Percentiles rank a stretch among this genome's conserved stretches.
Evolutionary conservation across 768 basidiomycete species (phyloP).

Genomic region (Suillus fuscotomentosus): DNA sequence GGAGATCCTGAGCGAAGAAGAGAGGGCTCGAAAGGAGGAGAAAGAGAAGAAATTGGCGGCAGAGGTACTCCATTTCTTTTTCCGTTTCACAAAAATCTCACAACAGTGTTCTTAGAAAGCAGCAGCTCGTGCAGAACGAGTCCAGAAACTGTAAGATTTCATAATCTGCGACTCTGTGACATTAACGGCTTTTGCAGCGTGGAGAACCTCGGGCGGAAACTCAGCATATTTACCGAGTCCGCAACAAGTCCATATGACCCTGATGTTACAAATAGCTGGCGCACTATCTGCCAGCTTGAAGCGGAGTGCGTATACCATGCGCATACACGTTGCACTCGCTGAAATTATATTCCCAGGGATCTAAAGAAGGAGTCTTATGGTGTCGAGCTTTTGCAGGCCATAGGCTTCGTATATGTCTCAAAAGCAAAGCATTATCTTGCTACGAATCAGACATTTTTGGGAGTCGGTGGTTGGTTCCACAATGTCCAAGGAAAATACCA

Average conservation of each 20-base stretch:
- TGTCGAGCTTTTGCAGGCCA: conserved; percentile 78
- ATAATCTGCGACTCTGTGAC: not conserved
- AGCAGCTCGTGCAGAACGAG: conserved; percentile 71
- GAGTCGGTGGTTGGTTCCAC: conserved; percentile 91
- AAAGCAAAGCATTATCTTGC: conserved; percentile 86
- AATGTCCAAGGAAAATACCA: conserved; percentile 92
- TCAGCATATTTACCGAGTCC: conserved; percentile 85
- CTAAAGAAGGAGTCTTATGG: conserved; percentile 87
- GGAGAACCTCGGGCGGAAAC: conserved; percentile 76
- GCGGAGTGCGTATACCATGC: conserved; percentile 60
- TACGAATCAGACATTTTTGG: conserved; percentile 63
- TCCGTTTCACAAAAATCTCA: conserved; percentile 4
- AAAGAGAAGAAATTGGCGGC: conserved; percentile 62
- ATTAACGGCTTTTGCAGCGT: conserved; percentile 32
- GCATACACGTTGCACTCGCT: not conserved
- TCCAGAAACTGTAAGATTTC: conserved; percentile 53
- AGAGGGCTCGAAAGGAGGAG: conserved; percentile 72
- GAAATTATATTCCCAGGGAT: conserved; percentile 46
- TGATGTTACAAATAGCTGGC: conserved; percentile 72
- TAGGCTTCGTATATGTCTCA: conserved; percentile 81
- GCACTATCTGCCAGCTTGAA: conserved; percentile 75
- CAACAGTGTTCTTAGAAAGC: conserved; percentile 57
- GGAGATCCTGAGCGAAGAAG: conserved; percentile 62
- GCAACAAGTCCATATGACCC: conserved; percentile 66
- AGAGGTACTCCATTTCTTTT: conserved; percentile 48